phyloP scores from a whole-genome alignment of 2,329 filamentous ascomycete species.

The Sporothrix brunneoviolacea region DNA sequence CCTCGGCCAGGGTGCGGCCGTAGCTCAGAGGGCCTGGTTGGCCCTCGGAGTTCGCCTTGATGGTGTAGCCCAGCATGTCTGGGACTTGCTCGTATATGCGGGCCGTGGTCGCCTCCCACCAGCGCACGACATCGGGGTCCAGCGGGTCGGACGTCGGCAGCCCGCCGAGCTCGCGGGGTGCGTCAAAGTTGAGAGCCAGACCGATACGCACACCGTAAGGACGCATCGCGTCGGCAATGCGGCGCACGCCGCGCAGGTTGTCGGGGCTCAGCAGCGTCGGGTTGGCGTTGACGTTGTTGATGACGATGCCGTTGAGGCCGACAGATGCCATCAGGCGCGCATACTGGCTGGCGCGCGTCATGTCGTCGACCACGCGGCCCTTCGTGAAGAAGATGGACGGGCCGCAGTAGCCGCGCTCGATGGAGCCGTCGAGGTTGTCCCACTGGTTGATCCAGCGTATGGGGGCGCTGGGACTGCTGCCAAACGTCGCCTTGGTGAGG shows the following conservation, averaged over 20 bases:
- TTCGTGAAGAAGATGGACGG: constrained; percentile 61
- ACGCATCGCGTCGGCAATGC: constrained; percentile 58
- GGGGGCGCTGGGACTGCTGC: constrained; percentile 51
- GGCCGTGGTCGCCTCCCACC: constrained; percentile 56
- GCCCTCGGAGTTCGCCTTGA: constrained; percentile 67
- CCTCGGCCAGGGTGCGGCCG: constrained; percentile 61
- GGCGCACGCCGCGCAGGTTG: constrained; percentile 55
- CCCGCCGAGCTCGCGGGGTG: constrained; percentile 50
- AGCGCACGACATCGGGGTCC: constrained; percentile 50
- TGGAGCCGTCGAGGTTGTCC: constrained; percentile 63
- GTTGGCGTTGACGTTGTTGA: constrained; percentile 70
- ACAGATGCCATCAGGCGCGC: constrained; percentile 61
- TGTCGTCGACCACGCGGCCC: constrained; percentile 48
- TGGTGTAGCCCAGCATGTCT: constrained; percentile 61
- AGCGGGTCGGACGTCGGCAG: constrained; percentile 60
- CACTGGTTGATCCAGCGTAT: constrained; percentile 68
- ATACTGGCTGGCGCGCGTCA: constrained; percentile 55
- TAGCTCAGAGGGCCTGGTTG: constrained; percentile 64
- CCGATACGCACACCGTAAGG: constrained; percentile 62
- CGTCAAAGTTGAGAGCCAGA: constrained; percentile 62
- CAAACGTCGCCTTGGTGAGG: constrained; percentile 38
- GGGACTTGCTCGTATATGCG: constrained; percentile 55
- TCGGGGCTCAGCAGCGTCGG: constrained; percentile 42
- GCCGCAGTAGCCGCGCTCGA: constrained; percentile 63
- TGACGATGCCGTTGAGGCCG: constrained; percentile 57